Base-by-base conservation (phyloP, 371 early-diverging fungal genomes). In the Rhizopus delemar region DNA sequence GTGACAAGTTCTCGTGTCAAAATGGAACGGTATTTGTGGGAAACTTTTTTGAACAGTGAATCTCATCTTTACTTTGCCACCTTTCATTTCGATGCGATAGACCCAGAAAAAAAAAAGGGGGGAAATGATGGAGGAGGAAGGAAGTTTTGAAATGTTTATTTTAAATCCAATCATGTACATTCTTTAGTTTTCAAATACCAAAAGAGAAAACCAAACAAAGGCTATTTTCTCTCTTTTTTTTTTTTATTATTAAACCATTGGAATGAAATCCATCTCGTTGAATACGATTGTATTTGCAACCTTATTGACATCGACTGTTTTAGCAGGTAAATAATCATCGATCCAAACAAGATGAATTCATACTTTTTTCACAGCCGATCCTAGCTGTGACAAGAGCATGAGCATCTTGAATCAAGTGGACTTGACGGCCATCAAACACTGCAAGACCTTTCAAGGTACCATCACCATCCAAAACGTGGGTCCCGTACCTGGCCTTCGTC, bases 371-470 rank as follows among this genome's bases (percentile, higher is more conserved):
- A 22, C 22, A 41, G 38, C 43, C 16, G 41, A 51, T 39, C 50
- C 53, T 48, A 7, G n/a, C 7, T 63, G 65, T 35, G 55, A 57
- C 31, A 54, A 35, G 41, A 65, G 46, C 32, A 5, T 61, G 31
- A 65, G 53, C 8, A 55, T 63, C 5, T 34, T 61, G 7, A 67
- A 65, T 7, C 84, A 84, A 63, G 69, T 61, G 4, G 82, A 86
- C 33, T 65, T 86, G 8, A 74, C 78, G 32, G 34, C 73, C 7
- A 59, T 86, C 38, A 74, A 66, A 5, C 53, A 59, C 22, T 86
- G 86, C 58, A 70, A 69, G 13, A 51, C 36, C 5, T 81, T 75
- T 56, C 73, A 68, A 34, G 86, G 84, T 2, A 65, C 68, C 29
- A 73, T 83, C 29, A 73, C 73, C 13, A 66, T 86, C n/a, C 63